Conservation (phyloP, 176 grass and related monocot species). For the Triticum dicoccoides region DNA sequence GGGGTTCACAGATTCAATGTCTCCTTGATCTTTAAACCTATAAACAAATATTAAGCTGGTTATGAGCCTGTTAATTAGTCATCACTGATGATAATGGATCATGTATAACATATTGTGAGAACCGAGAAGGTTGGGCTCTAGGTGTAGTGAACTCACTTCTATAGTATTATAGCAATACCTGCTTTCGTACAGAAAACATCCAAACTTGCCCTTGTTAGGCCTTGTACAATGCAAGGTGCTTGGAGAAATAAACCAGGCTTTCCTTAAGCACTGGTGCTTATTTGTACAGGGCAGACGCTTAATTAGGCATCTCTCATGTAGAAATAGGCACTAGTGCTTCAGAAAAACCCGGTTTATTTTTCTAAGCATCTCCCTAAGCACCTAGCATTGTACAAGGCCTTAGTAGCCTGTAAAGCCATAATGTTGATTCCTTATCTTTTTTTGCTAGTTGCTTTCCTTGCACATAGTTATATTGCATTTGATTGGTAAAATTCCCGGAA, state of each 20-base stretch:
- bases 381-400: no score
- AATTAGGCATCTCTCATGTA: no score
- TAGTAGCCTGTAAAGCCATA: background rate
- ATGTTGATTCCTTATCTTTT: background rate
- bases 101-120: slow-evolving; percentile 1
- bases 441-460: background rate
- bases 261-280: no score
- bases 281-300: no score
- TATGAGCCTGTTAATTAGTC: slow-evolving; percentile 12
- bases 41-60: slow-evolving; percentile 9
- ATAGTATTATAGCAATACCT: background rate
- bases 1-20: background rate
- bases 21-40: background rate
- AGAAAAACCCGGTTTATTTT: no score
- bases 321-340: no score
- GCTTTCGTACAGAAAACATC: background rate
- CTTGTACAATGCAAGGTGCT: no score
- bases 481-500: background rate
- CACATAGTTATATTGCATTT: background rate
- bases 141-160: background rate
- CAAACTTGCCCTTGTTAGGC: background rate
- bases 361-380: no score
- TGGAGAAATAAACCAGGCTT: no score
- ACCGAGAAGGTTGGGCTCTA: background rate
- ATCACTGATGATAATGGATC: background rate